phyloP scores from a whole-genome alignment of 495 filamentous ascomycete genomes.

The Friedmanniomyces simplex region DNA sequence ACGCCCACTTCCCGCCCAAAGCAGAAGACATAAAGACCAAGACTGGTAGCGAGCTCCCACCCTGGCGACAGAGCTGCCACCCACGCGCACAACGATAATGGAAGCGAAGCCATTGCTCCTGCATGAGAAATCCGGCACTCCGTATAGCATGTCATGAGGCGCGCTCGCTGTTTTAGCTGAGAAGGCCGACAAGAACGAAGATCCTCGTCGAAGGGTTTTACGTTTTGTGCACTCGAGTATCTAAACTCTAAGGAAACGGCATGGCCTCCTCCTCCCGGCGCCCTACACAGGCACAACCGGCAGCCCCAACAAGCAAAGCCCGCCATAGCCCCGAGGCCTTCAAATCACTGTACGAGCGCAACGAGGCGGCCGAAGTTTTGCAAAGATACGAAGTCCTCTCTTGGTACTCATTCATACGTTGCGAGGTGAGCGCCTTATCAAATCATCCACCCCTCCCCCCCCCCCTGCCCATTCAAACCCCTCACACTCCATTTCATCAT shows the following conservation, averaged over 20 bases:
- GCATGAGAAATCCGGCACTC: not conserved
- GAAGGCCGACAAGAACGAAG: not conserved
- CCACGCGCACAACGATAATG: not conserved
- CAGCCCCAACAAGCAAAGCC: not conserved
- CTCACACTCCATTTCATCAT: too few species aligned
- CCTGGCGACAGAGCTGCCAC: too few species aligned
- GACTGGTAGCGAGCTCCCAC: too few species aligned
- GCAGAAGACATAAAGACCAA: too few species aligned
- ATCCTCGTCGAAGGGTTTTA: not conserved
- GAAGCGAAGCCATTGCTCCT: not conserved
- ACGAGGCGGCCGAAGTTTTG: constrained; percentile 13
- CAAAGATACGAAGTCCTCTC: constrained; percentile 21
- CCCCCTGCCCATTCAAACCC: not conserved
- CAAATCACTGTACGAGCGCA: constrained; percentile 5
- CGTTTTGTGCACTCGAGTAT: not conserved
- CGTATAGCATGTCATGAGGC: not conserved
- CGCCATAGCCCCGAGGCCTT: constrained; percentile 13
- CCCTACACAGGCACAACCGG: not conserved
- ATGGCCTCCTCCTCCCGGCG: not conserved
- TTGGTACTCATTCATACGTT: constrained; percentile 16
- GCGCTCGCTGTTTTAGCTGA: not conserved
- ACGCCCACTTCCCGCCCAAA: too few species aligned
- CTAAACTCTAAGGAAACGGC: not conserved
- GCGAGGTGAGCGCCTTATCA: constrained; percentile 11
- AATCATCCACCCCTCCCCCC: too few species aligned